A percentile compares a stretch with the other conserved stretches of the same genome.
phyloP scores from a whole-genome alignment of 768 basidiomycete genomes.

The Galerina sulciceps region DNA sequence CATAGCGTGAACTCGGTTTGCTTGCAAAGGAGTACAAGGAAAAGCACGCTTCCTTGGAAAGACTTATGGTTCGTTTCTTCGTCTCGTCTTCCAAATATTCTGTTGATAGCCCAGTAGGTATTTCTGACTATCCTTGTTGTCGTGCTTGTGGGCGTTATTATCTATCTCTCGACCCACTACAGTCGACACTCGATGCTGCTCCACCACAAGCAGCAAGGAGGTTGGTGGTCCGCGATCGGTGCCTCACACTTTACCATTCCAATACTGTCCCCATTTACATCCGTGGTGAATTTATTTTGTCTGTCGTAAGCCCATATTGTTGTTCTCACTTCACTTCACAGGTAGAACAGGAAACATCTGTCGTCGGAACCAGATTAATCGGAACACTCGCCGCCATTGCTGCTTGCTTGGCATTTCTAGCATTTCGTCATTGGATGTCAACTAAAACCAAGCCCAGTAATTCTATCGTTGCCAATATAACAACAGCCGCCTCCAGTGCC shows the following conservation, averaged over 20 bases:
- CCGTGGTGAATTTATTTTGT: slow-evolving; percentile 55
- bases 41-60: slow-evolving; percentile 54
- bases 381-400: slow-evolving; percentile 40
- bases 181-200: slow-evolving; percentile 25
- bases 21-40: slow-evolving; percentile 47
- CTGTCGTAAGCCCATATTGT: neutral
- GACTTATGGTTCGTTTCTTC: slow-evolving; percentile 47
- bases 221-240: slow-evolving; percentile 32
- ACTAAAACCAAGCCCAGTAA: neutral
- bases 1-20: slow-evolving; percentile 46
- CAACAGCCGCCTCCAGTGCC: neutral
- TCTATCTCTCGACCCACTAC: slow-evolving; percentile 36
- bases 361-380: slow-evolving; percentile 54
- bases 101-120: slow-evolving; percentile 26
- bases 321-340: slow-evolving; percentile 27
- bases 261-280: slow-evolving; percentile 77
- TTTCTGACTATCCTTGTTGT: slow-evolving; percentile 38
- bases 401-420: slow-evolving; percentile 44
- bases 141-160: slow-evolving; percentile 37
- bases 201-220: slow-evolving; percentile 21
- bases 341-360: slow-evolving; percentile 79
- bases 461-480: neutral
- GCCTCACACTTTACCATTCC: slow-evolving; percentile 78
- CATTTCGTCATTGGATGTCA: slow-evolving; percentile 46
- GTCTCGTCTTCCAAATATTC: neutral